Base-by-base conservation (phyloP, 495 filamentous ascomycete genomes). In the Hyaloscypha hepaticicola region DNA sequence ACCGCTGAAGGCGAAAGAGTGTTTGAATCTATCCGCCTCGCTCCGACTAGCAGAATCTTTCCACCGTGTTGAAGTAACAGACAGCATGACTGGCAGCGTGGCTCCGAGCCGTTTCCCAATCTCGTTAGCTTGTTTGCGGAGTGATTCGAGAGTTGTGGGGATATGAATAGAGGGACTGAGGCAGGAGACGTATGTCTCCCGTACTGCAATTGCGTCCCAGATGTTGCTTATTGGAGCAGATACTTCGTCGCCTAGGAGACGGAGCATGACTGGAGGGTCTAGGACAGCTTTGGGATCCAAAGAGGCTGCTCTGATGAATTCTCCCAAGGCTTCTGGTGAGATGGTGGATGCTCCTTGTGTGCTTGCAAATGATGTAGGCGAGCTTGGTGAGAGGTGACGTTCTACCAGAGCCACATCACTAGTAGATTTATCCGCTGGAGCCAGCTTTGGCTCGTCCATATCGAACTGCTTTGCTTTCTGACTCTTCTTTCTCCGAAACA, bases 1-100 rank as follows among this genome's bases (percentile, higher is more conserved):
- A 19, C 55, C 55, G 24, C 26, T 33, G 27, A 57, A 57, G 9
- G 55, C 55, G 33, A 57, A 57, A n/a, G 55, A 31, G 55, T 57
- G 55, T 24, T 57, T 57, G 22, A 57, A 57, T 24, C 55, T 16
- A 33, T 31, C n/a, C n/a, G 26, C 14, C 27, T 57, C 55, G 27
- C 55, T 57, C 25, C 24, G 31, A 24, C 55, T 26, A 16, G 33
- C 27, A 4, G 28, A 29, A 31, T 57, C 55, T n/a, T 34, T 31
- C 27, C 28, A 57, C n/a, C 24, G 27, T 2, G 55, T 34, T 7
- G 26, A 33, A 33, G 27, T 57, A 57, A 31, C 55, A 57, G 55
- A 27, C 26, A 57, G 27, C 55, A 57, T 57, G 16, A 57, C 55
- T 19, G 55, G 55, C 12, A 26, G 55, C 2, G 55, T 19, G 11